These are phyloP conservation scores for Dillenia suffruticosa DNA, from an alignment of 164 flowering plant species.

Conservation along the genomic window DNA sequence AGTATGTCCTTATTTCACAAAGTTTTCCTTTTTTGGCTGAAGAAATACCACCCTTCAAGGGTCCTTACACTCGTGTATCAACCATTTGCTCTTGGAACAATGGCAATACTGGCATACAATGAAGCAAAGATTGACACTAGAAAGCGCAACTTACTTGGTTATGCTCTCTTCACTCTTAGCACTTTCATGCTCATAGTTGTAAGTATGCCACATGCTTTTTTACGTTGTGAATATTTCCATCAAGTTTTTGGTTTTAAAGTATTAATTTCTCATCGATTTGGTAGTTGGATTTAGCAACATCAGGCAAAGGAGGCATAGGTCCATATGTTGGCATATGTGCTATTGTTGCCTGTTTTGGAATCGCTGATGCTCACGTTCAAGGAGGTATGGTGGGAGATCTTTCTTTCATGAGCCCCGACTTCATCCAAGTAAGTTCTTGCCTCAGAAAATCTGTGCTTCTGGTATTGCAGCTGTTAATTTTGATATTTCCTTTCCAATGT, in stretches of 20 bases:
- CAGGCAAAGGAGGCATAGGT: conserved; percentile 64
- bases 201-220: conserved; percentile 20
- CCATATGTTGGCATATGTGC: conserved; percentile 56
- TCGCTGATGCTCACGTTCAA: conserved; percentile 77
- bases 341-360: conserved; percentile 57
- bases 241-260: neutral
- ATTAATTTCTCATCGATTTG: neutral
- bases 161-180: conserved; percentile 48
- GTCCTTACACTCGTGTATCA: conserved; percentile 78
- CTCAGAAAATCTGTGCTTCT: too few relatives aligned
- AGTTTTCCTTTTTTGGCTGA: conserved; percentile 8
- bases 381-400: conserved; percentile 92
- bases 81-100: conserved; percentile 61
- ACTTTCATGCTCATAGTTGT: conserved; percentile 55
- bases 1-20: neutral
- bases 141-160: conserved; percentile 54
- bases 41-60: conserved; percentile 78
- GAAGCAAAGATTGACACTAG: conserved; percentile 64
- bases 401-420: conserved; percentile 76
- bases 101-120: conserved; percentile 50
- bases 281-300: conserved; percentile 70
- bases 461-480: too few relatives aligned
- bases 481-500: neutral
- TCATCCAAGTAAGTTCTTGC: conserved; percentile 50
- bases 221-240: neutral